Percentiles rank a stretch among this genome's conserved stretches.
phyloP scores from a whole-genome alignment of 2,329 filamentous ascomycete species.

The Trichothecium sympodiale region DNA sequence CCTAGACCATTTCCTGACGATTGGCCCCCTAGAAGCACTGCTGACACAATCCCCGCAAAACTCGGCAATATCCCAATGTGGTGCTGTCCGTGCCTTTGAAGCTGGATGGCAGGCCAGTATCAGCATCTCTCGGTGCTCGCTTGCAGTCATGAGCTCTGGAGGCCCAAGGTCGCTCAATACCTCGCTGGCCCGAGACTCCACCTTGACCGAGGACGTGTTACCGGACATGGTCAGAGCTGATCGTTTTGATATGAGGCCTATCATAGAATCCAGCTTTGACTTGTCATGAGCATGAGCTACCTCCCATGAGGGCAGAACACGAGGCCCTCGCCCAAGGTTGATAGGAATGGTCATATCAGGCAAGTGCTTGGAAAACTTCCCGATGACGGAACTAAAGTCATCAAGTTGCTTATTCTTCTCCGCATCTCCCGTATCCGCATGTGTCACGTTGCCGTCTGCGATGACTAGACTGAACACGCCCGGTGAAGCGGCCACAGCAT shows the following conservation, averaged over 20 bases:
- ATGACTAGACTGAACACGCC: conserved; percentile 44
- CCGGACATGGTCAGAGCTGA: conserved; percentile 2
- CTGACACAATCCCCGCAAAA: conserved; percentile 54
- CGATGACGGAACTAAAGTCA: conserved; percentile 53
- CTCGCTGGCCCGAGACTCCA: neutral
- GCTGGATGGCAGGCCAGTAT: conserved; percentile 47
- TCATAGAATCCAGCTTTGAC: conserved; percentile 15
- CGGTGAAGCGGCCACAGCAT: conserved; percentile 25
- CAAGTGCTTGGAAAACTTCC: conserved; percentile 58
- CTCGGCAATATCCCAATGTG: conserved; percentile 51
- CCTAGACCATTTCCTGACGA: conserved; percentile 53
- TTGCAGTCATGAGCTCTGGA: conserved; percentile 10
- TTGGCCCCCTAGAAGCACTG: conserved; percentile 56
- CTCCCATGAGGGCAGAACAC: conserved; percentile 46
- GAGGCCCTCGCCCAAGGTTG: conserved; percentile 48
- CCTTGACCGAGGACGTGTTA: neutral
- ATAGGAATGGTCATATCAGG: conserved; percentile 79
- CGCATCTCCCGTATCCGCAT: conserved; percentile 21
- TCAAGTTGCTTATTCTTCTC: conserved; percentile 25
- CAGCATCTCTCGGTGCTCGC: conserved; percentile 29
- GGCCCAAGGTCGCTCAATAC: neutral
- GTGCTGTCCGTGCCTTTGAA: conserved; percentile 46
- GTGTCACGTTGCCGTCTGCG: conserved; percentile 47
- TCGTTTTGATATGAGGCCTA: conserved; percentile 17
- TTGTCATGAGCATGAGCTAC: conserved; percentile 24